Conservation (phyloP, 805 yeast species). For the Kodamaea sagamina region DNA sequence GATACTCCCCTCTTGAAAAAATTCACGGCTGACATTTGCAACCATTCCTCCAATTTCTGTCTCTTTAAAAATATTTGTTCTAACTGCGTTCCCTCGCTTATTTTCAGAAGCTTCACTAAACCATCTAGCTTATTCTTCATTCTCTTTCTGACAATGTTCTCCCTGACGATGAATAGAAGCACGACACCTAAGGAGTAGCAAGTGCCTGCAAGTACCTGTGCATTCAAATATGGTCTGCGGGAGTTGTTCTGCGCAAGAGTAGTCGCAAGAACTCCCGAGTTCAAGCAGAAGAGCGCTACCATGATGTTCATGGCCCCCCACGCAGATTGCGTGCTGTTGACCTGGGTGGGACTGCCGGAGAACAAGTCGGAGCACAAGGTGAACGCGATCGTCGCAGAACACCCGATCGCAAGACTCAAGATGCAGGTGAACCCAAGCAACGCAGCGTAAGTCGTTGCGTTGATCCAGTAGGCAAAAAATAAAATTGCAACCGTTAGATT, state of each 20-base stretch:
- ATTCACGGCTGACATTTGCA: background rate
- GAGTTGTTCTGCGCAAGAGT: conserved; percentile 27
- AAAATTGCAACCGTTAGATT: conserved; percentile 28
- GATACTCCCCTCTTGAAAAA: background rate
- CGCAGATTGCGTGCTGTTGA: conserved; percentile 43
- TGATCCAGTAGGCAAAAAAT: conserved; percentile 41
- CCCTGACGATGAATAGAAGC: conserved; percentile 50
- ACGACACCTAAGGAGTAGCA: conserved; percentile 46
- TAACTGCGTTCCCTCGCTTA: background rate
- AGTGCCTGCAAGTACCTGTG: conserved; percentile 62
- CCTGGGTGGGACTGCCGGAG: conserved; percentile 20
- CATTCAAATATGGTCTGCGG: conserved; percentile 51
- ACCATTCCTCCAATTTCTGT: background rate
- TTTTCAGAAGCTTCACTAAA: background rate
- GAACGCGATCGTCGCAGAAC: conserved; percentile 25
- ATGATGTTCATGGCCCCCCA: conserved; percentile 42
- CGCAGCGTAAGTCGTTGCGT: conserved; percentile 34
- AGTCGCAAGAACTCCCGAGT: conserved; percentile 57
- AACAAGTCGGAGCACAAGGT: conserved; percentile 14
- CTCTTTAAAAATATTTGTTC: background rate
- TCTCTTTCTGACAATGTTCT: conserved; percentile 49
- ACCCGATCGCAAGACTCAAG: conserved; percentile 35
- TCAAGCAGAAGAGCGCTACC: conserved; percentile 36
- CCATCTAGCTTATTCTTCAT: conserved; percentile 19
- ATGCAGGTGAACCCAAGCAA: conserved; percentile 33